Conservation (phyloP, 202 grass and related monocot species). For the Panicum hallii region DNA sequence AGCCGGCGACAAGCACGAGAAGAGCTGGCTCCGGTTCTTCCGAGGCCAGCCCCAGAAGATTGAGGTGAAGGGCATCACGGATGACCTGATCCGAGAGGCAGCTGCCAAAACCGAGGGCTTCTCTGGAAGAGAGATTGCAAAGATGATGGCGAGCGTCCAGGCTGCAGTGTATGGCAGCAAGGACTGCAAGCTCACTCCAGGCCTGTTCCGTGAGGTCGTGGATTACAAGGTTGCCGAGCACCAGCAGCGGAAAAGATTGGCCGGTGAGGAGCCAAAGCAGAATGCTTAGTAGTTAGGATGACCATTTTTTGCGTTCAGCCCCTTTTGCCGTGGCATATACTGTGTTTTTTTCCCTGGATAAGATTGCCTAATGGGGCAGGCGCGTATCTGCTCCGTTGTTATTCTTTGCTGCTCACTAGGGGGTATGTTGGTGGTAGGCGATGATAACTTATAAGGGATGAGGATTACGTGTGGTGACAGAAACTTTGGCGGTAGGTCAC, state of each 20-base stretch:
- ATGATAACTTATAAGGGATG: conserved; percentile 16
- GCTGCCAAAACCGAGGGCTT: conserved; percentile 88
- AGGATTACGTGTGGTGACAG: conserved; percentile 6
- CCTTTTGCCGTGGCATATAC: conserved; percentile 11
- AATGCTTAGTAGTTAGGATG: conserved; percentile 55
- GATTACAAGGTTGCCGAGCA: conserved; percentile 98
- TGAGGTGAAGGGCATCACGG: conserved; percentile 77
- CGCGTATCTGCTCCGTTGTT: conserved; percentile 36
- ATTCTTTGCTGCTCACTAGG: conserved; percentile 45
- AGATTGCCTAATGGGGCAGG: conserved; percentile 6
- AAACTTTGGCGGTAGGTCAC: conserved; percentile 20
- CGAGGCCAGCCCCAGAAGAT: conserved; percentile 77
- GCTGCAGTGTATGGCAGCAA: conserved; percentile 87
- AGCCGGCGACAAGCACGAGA: conserved; percentile 58
- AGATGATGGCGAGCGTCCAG: conserved; percentile 87
- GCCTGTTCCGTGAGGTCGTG: conserved; percentile 85
- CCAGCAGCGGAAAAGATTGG: conserved; percentile 84
- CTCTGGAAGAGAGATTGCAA: conserved; percentile 94
- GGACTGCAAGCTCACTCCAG: conserved; percentile 82
- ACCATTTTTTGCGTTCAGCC: neutral
- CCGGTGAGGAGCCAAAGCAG: conserved; percentile 52
- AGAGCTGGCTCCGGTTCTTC: conserved; percentile 66
- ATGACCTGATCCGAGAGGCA: conserved; percentile 80
- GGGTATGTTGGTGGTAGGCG: conserved; percentile 39
- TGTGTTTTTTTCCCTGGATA: conserved; percentile 12